Evolutionary conservation across 73 alveolate genomes (phyloP), one percentile per base, ranked within the genome.

Genomic region (Stentor coeruleus): DNA sequence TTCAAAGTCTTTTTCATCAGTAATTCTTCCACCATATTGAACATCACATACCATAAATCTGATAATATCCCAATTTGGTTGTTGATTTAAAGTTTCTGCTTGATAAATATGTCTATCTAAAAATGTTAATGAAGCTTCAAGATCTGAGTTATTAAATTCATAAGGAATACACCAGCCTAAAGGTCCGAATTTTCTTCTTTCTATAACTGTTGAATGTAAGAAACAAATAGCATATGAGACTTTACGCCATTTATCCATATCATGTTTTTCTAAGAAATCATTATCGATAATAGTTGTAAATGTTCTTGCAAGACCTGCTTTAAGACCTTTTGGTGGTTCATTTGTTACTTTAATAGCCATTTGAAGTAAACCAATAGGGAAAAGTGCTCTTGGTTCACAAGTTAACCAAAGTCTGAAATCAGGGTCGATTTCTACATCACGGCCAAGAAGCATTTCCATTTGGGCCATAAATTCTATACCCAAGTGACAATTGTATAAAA

Each of bases 151-250:
- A 92, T 98, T 98, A 97, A 95, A 98, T 90, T 98, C 99, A 83
- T 98, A 98, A 20, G 99, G 99, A 49, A 98, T 96, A 89, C 99
- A 97, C 98, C 99, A 98, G 38, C 99, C 99, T 74, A 98, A 95
- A 66, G 99, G 98, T 86, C 99, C 49, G 94, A 93, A 97, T 88
- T 96, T 97, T 82, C 99, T 89, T 88, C 99, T 93, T 87, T 97
- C 99, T 55, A 94, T 85, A 35, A 96, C 99, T 81, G 97, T 90
- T 31, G 99, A 95, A 91, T 97, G 99, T 85, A 98, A 82, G 98
- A 98, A 98, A 94, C 99, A 96, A 84, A 93, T 89, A 58, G 98
- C 96, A 84, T 88, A 98, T 83, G 96, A 96, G 74, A 97, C 93
- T 58, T 97, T 84, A 86, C 99, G 92, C 99, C 99, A 98, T 90